phyloP scores from a whole-genome alignment of 495 filamentous ascomycete genomes.

The Daldinia concentrica region DNA sequence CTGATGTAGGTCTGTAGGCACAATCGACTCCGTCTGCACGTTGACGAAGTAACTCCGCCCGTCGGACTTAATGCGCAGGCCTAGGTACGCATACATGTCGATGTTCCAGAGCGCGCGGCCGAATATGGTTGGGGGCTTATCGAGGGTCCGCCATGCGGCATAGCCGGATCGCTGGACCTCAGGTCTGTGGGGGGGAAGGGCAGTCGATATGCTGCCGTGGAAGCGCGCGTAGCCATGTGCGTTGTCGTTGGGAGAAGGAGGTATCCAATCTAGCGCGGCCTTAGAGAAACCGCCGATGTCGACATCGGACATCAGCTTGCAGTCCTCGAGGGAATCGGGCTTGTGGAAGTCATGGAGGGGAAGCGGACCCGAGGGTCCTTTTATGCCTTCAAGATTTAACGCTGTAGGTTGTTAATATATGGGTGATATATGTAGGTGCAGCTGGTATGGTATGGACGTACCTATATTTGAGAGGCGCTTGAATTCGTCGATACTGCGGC shows the following conservation, averaged over 20 bases:
- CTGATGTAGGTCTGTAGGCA: slow-evolving; percentile 94
- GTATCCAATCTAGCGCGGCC: slow-evolving; percentile 73
- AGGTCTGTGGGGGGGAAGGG: slow-evolving; percentile 77
- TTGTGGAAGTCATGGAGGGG: slow-evolving; percentile 72
- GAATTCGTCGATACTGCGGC: slow-evolving; percentile 58
- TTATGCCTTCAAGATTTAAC: slow-evolving; percentile 63
- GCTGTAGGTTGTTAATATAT: slow-evolving; percentile 38
- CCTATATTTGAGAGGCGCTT: slow-evolving; percentile 57
- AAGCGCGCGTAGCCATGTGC: slow-evolving; percentile 70
- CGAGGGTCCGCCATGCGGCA: slow-evolving; percentile 83
- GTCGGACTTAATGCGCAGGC: slow-evolving; percentile 89
- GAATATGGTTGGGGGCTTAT: slow-evolving; percentile 71
- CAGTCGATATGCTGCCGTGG: slow-evolving; percentile 85
- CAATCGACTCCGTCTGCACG: slow-evolving; percentile 90
- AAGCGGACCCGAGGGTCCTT: slow-evolving; percentile 63
- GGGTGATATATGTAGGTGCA: neutral
- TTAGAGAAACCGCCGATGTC: slow-evolving; percentile 88
- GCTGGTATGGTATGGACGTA: slow-evolving; percentile 22
- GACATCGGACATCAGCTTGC: slow-evolving; percentile 85
- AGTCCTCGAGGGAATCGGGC: slow-evolving; percentile 66
- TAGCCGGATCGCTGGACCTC: slow-evolving; percentile 81
- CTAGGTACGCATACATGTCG: slow-evolving; percentile 87
- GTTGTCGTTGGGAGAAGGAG: slow-evolving; percentile 52
- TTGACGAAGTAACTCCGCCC: slow-evolving; percentile 94
- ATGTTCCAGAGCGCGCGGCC: slow-evolving; percentile 86